phyloP scores from a whole-genome alignment of 352 stramenopile species.

The Pythium grandisporangium region DNA sequence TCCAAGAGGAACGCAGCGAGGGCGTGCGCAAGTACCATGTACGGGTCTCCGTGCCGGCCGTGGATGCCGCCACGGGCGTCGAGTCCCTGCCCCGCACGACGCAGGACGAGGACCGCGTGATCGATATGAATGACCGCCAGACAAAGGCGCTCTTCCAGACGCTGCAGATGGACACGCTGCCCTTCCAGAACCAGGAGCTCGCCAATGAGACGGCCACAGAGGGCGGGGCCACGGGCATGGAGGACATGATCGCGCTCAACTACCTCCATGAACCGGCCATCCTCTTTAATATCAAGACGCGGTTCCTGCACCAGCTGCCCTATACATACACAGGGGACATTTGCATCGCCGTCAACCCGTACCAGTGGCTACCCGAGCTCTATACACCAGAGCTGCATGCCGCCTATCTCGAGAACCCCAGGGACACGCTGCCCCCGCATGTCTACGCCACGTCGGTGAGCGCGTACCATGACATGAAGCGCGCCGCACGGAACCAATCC shows the following conservation, averaged over 20 bases:
- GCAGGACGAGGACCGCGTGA: conserved; percentile 37
- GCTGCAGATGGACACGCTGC: conserved; percentile 60
- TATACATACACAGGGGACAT: conserved; percentile 97
- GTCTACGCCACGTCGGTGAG: conserved; percentile 67
- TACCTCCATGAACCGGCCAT: conserved; percentile 89
- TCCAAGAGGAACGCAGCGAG: conserved; percentile 42
- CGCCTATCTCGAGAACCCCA: conserved; percentile 52
- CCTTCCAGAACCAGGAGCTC: conserved; percentile 72
- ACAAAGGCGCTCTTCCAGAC: conserved; percentile 49
- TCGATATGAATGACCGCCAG: conserved; percentile 71
- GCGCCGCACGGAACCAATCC: conserved; percentile 60
- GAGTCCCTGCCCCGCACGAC: too few relatives aligned
- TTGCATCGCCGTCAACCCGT: conserved; percentile 96
- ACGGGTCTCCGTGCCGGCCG: conserved; percentile 32
- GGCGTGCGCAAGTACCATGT: conserved; percentile 49
- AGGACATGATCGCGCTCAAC: conserved; percentile 85
- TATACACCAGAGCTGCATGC: conserved; percentile 69
- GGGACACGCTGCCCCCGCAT: conserved; percentile 52
- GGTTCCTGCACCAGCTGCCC: conserved; percentile 80
- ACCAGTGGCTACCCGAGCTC: conserved; percentile 85
- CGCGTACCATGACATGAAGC: conserved; percentile 61
- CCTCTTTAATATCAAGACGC: conserved; percentile 86
- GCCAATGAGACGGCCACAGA: too few relatives aligned
- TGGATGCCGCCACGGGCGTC: conserved; percentile 11
- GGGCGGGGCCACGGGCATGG: conserved; percentile 42